These are phyloP conservation scores for Ophiostoma angusticollis DNA, from an alignment of 2,329 filamentous ascomycete species.

Conservation along the genomic window DNA sequence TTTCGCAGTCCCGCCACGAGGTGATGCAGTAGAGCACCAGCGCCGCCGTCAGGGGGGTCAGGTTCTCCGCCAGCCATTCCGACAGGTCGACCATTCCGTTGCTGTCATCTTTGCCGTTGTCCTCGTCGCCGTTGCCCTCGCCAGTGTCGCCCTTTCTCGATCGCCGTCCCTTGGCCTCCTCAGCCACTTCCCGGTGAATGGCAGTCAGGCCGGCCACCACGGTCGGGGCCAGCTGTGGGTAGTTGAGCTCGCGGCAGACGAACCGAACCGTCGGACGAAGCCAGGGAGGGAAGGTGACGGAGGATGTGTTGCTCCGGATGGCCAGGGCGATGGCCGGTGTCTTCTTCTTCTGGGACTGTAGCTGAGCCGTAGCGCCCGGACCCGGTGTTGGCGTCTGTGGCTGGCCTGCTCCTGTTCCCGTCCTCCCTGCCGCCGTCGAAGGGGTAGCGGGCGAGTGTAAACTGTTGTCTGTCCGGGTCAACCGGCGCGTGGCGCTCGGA, in stretches of 20 bases:
- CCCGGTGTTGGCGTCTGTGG: not conserved
- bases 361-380: too few species aligned
- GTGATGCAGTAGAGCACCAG: slow-evolving; percentile 48
- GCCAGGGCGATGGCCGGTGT: slow-evolving; percentile 14
- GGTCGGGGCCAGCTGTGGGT: slow-evolving; percentile 53
- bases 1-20: slow-evolving; percentile 8
- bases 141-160: not conserved
- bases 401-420: too few species aligned
- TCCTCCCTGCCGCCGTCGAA: too few species aligned
- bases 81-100: slow-evolving; percentile 27
- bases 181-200: slow-evolving; percentile 23
- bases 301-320: not conserved
- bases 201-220: slow-evolving; percentile 61
- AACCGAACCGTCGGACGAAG: slow-evolving; percentile 54
- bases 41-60: slow-evolving; percentile 44
- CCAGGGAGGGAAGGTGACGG: slow-evolving; percentile 38
- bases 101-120: slow-evolving; percentile 19
- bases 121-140: not conserved
- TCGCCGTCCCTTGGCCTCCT: not conserved
- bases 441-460: slow-evolving; percentile 24
- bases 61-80: slow-evolving; percentile 34
- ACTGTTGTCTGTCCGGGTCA: slow-evolving; percentile 14
- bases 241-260: slow-evolving; percentile 49
- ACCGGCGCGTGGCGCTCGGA: not conserved
- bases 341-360: not conserved